Conservation (phyloP, 192 early-diverging fungal genomes). For the Linnemannia exigua region DNA sequence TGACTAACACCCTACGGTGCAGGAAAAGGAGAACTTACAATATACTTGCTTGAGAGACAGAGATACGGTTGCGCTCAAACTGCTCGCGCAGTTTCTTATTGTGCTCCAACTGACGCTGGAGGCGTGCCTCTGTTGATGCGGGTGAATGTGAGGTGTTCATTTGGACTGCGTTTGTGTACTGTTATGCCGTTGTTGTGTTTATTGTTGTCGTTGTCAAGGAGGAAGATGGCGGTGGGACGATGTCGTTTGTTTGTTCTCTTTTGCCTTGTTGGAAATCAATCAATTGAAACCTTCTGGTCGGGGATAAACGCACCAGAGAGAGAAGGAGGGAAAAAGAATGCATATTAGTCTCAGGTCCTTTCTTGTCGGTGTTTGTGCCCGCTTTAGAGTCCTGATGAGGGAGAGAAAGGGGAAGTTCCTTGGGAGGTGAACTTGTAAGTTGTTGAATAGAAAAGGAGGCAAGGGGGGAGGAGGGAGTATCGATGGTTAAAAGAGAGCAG, state of each 20-base stretch:
- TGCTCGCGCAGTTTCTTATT: slow-evolving; percentile 54
- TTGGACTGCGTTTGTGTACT: not conserved
- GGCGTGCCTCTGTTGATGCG: slow-evolving; percentile 42
- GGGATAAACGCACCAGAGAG: not conserved
- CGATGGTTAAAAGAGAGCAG: not conserved
- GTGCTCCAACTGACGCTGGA: slow-evolving; percentile 56
- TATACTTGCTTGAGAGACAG: slow-evolving; percentile 46
- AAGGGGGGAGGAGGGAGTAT: not conserved
- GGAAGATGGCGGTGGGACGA: not conserved
- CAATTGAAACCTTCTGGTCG: too few species aligned
- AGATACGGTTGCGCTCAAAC: slow-evolving; percentile 50
- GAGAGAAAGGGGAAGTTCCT: too few species aligned
- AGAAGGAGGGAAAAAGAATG: not conserved
- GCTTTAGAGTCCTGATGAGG: too few species aligned
- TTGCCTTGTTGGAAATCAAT: not conserved
- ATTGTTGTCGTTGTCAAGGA: not conserved
- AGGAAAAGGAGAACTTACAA: slow-evolving; percentile 25
- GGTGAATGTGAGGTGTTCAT: not conserved
- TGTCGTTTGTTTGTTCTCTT: not conserved
- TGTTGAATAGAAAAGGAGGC: not conserved
- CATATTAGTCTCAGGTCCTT: not conserved
- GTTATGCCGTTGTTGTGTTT: not conserved
- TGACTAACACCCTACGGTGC: not conserved
- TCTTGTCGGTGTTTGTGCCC: too few species aligned
- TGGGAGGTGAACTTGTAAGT: not conserved